These are phyloP conservation scores for Elaeis oleifera DNA, from an alignment of 202 grass and related monocot genomes.

Conservation along the genomic window DNA sequence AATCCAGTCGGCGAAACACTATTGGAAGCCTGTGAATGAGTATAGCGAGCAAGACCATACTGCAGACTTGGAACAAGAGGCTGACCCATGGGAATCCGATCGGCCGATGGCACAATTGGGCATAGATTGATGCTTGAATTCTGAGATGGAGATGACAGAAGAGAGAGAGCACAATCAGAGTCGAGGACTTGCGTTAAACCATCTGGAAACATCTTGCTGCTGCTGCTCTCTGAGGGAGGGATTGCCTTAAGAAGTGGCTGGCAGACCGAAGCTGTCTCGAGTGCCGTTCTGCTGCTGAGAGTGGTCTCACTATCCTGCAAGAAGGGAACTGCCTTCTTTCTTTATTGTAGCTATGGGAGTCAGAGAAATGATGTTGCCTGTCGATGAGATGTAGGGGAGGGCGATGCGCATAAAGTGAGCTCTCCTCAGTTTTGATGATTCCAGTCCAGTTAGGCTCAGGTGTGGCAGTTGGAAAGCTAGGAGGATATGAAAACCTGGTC, in stretches of 20 bases:
- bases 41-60: conserved; percentile 10
- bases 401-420: conserved; percentile 31
- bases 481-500: conserved; percentile 21
- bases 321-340: conserved; percentile 44
- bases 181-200: conserved; percentile 23
- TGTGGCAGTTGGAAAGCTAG: conserved; percentile 5
- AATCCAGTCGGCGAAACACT: conserved; percentile 32
- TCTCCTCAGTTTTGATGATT: conserved; percentile 38
- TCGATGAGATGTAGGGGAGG: conserved; percentile 30
- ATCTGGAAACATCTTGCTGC: conserved; percentile 31
- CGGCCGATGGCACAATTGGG: conserved; percentile 2
- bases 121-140: conserved; percentile 1
- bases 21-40: conserved; percentile 4
- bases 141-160: conserved; percentile 60
- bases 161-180: conserved; percentile 66
- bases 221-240: conserved; percentile 52
- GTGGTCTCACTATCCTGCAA: conserved; percentile 9
- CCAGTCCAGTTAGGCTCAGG: conserved; percentile 35
- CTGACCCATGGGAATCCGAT: conserved; percentile 26
- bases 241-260: conserved; percentile 38
- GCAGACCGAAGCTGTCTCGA: conserved; percentile 5
- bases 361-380: no score
- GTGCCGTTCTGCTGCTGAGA: neutral
- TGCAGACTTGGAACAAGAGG: conserved; percentile 26
- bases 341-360: conserved; percentile 27